Base-by-base conservation (phyloP, 352 stramenopile species). In the Halophytophthora batemanensis region DNA sequence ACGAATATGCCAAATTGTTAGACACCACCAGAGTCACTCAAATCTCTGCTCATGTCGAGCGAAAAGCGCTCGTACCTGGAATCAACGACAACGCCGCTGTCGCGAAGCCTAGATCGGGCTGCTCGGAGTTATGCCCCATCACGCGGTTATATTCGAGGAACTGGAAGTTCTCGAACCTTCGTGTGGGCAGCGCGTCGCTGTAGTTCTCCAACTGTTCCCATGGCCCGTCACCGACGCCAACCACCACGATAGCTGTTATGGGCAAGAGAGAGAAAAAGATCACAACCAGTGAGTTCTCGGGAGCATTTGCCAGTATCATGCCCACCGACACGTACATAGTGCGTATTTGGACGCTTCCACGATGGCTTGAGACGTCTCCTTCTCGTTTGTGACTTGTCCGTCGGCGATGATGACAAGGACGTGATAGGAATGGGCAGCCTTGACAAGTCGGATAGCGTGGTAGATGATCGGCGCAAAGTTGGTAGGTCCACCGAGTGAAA, bases 391-490 rank as follows among this genome's bases (percentile, higher is more conserved):
- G 23, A 91, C 77, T 43, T 91, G 76, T 0, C 79, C 80, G 34
- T 90, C 82, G 69, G 15, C 77, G 31, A 90, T 74, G 46, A 92
- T 90, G 35, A 92, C 68, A 22, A 92, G 67, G 36, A 90, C 82
- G 45, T 87, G 80, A 51, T 86, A 90, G 45, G 54, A 66, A 11
- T 61, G 58, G 14, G 55, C 75, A 10, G 52, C 48, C 53, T 72
- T 71, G 23, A 79, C 72, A 21, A 81, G 72, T 4, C 71, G 56
- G 36, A 91, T 87, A 2, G 78, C 75, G 43, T 86, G 69, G 23
- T 85, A 71, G 47, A 93, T 91, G 45, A 89, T 77, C 17, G 82
- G 82, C 17, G 82, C 80, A 62, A 90, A 93, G 61, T 88, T 89
- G 6, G 78, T 93, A 14, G 78, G 77, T 6, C 83, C 80, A 6